Evolutionary conservation across 345 rosid genomes (phyloP), one percentile per base, ranked within the genome.

Genomic region (Citrus glauca): DNA sequence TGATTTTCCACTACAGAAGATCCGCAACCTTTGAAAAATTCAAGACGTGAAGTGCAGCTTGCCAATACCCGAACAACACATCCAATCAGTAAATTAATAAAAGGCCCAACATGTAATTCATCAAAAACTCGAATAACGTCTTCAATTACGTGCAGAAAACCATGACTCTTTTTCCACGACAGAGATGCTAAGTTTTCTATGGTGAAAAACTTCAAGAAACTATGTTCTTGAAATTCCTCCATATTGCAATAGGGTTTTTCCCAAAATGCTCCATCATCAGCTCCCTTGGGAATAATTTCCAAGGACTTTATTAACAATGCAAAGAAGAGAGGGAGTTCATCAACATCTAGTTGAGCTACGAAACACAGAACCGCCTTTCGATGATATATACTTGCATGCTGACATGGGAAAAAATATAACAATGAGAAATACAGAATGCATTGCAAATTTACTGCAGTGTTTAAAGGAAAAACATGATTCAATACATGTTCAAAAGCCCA

Each of bases 321-420:
- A 84, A 92, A 94, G 87, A 96, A 91, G 75, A 92, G 85, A 33
- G 93, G 82, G 61, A 94, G 90, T 80, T 96, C 98, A 33, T 86
- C 72, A 74, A 88, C 88, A 77, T 92, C 95, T 57, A 89, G 84
- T 76, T 91, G 90, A 82, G 98, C 86, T 73, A 91, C 84, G 87
- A 92, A 92, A 67, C 91, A 82, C 82, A 96, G 97, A 84, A 94
- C 88, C 38, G 95, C 97, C 88, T 88, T 87, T 50, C 99, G 89
- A 66, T 88, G 94, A 84, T 86, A 77, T 71, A 90, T 83, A 71
- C 97, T 92, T 78, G 97, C 85, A 72, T 91, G 91, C 99, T 93
- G 84, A 71, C 53, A 87, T 79, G 28, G 77, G 78, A 76, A 80
- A 71, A 25, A 11, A 66, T 17, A 25, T 8, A 59, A 55, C 6